phyloP scores from a whole-genome alignment of 208 protist genomes.

The Trypanosoma melophagium region DNA sequence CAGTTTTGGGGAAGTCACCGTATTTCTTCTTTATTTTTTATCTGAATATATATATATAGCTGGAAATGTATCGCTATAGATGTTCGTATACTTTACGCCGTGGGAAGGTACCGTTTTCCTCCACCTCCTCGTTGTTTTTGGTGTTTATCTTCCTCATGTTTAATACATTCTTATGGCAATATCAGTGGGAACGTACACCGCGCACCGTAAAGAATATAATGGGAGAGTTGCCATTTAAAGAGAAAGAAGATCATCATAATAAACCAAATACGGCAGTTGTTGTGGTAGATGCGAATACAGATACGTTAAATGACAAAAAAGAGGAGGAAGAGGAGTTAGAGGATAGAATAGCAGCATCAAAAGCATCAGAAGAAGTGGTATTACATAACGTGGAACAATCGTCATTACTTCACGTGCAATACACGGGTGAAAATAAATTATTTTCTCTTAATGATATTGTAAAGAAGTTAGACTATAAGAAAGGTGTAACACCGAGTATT shows the following conservation, averaged over 20 bases:
- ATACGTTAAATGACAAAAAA: background rate
- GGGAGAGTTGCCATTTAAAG: no score
- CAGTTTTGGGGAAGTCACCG: background rate
- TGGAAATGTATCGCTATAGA: constrained; percentile 12
- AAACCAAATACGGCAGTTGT: no score
- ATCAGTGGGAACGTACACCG: background rate
- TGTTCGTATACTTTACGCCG: background rate
- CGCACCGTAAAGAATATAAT: background rate
- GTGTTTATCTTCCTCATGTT: constrained; percentile 5
- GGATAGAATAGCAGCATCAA: no score
- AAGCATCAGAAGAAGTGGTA: background rate
- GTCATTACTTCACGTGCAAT: constrained; percentile 16
- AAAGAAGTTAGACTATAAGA: background rate
- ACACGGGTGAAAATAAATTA: constrained; percentile 6
- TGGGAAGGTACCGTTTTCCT: background rate
- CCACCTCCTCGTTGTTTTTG: background rate
- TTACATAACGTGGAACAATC: background rate
- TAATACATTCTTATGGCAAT: constrained; percentile 7
- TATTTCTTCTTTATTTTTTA: background rate
- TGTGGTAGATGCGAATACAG: no score
- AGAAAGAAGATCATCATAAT: no score
- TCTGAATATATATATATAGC: background rate
- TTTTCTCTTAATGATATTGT: constrained; percentile 24
- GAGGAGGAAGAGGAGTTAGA: background rate
- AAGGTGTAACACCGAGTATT: background rate